Evolutionary conservation across 257 asterid genomes (phyloP), one percentile per base, ranked within the genome.

Genomic region (Euphrasia confusa): DNA sequence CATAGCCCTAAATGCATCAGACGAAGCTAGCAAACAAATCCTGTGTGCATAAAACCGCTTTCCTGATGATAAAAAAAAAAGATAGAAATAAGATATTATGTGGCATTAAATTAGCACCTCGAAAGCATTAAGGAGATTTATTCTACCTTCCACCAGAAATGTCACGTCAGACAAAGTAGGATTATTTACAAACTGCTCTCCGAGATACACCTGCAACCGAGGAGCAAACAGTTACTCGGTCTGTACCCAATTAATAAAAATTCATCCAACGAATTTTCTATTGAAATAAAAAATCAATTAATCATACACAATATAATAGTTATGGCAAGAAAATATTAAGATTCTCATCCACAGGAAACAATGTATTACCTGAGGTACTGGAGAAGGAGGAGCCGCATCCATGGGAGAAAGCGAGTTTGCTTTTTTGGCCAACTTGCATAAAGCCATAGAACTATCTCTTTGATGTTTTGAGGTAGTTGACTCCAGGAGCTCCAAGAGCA

Each of bases 1-100:
- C 98, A 92, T 92, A 64, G 95, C 98, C 58, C 97, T 79, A 75
- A 92, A 92, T 67, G 98, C 95, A 83, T 92, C 97, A 42, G 95
- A 92, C 66, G 97, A 92, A 75, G 98, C 97, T 64, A 92, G 97
- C 71, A 92, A 70, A 71, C 98, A 92, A 64, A 92, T 88, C 80
- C 98, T 84, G 79, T 92, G 98, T 59, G 97, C 98, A 78, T 86
- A 88, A 71, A 92, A 92, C 61, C 86, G 85, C 65, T 84, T 83
- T 40, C 87, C 87, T 79, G 81, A 54, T 61, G 6, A 21, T 8
- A 52, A 45, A 54, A 21, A 21, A 30, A 26, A 37, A 10, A 10
- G 13, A 64, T 73, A 54, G 10, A 40, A 18, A 17, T 26, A 63
- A 45, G 27, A 60, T 32, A 57, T 50, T 69, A 39, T 39, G 54